Evolutionary conservation across 2,329 filamentous ascomycete species (phyloP).

Genomic region (Ceratocystis albifundus): DNA sequence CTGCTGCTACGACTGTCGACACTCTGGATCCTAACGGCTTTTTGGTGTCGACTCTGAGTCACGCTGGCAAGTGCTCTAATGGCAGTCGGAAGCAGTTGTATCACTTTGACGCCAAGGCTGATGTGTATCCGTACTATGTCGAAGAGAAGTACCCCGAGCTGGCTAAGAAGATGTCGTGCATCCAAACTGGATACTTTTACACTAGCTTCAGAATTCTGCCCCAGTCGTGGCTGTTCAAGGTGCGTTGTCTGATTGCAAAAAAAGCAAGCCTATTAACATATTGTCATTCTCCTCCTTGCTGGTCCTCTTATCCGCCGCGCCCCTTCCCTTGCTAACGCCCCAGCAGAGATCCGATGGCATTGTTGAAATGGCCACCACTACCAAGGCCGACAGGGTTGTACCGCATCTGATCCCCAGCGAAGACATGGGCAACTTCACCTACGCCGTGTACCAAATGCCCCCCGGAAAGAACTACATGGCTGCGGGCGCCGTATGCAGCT

Average conservation of each 20-base stretch:
- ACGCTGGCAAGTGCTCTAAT: constrained; percentile 37
- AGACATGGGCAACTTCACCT: constrained; percentile 39
- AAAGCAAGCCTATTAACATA: background rate
- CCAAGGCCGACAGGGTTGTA: constrained; percentile 30
- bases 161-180: constrained; percentile 40
- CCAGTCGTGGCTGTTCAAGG: constrained; percentile 37
- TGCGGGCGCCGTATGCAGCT: constrained; percentile 36
- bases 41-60: constrained; percentile 41
- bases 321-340: background rate
- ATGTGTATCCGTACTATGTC: constrained; percentile 39
- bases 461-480: constrained; percentile 41
- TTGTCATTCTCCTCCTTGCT: background rate
- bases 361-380: constrained; percentile 40
- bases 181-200: constrained; percentile 41
- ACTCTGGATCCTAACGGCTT: constrained; percentile 39
- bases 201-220: constrained; percentile 39
- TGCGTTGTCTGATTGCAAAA: constrained; percentile 26
- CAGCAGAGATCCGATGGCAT: constrained; percentile 30
- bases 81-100: constrained; percentile 40
- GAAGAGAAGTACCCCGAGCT: constrained; percentile 34
- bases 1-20: constrained; percentile 35
- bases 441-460: constrained; percentile 40
- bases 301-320: background rate
- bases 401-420: constrained; percentile 39
- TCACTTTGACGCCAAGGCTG: constrained; percentile 44